These are phyloP conservation scores for Leishmania aethiopica DNA, from an alignment of 208 protist species.

Conservation along the genomic window DNA sequence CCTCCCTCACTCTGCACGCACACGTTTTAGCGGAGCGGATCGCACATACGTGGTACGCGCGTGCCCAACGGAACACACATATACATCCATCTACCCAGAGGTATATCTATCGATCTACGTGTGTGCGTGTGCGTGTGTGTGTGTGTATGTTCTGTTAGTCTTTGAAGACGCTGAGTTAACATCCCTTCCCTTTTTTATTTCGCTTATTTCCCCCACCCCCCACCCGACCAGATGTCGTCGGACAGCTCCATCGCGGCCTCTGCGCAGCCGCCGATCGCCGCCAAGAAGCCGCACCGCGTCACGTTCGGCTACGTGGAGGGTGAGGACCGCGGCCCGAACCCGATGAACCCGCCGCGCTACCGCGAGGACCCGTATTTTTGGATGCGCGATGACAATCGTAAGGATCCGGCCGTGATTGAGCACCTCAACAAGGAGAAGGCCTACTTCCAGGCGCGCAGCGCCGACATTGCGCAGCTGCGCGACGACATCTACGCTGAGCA, in stretches of 20 bases:
- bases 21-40: no score
- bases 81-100: no score
- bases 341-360: slow-evolving; percentile 82
- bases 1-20: no score
- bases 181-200: slow-evolving; percentile 7
- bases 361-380: slow-evolving; percentile 85
- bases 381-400: slow-evolving; percentile 82
- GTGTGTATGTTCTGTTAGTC: background rate
- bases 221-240: slow-evolving; percentile 11
- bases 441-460: slow-evolving; percentile 75
- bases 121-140: background rate
- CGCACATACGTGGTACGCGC: background rate
- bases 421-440: slow-evolving; percentile 83
- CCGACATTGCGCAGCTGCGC: slow-evolving; percentile 54
- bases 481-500: slow-evolving; percentile 84
- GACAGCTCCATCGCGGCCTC: slow-evolving; percentile 14
- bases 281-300: slow-evolving; percentile 64
- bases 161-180: background rate
- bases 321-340: slow-evolving; percentile 81
- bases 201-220: background rate
- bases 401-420: slow-evolving; percentile 72
- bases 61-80: background rate
- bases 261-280: slow-evolving; percentile 57
- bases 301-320: slow-evolving; percentile 82
- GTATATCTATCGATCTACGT: background rate